Percentiles rank a stretch among this genome's conserved stretches.
Evolutionary conservation across 1,284 basidiomycete species (phyloP).

Genomic region (Rhodotorula sp.): DNA sequence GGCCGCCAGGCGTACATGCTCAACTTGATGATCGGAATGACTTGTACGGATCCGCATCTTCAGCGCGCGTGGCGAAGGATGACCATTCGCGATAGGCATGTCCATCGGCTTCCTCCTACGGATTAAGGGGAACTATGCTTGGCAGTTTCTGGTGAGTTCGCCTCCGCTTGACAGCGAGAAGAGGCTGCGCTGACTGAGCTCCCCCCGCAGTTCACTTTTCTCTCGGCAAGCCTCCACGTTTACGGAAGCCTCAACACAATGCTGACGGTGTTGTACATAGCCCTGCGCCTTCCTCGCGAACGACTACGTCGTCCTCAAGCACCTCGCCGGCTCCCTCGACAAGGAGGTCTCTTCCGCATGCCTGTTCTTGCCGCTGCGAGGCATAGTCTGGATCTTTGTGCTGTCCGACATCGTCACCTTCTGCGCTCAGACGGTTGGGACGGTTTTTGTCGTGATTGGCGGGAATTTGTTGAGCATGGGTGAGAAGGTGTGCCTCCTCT

Average conservation of each 20-base stretch:
- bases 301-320: constrained; percentile 32
- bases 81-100: constrained; percentile 3
- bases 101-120: constrained; percentile 16
- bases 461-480: too few species aligned
- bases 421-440: constrained; percentile 37
- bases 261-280: constrained; percentile 17
- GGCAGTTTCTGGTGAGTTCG: background rate
- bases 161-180: too few species aligned
- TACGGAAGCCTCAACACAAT: constrained; percentile 32
- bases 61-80: too few species aligned
- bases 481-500: too few species aligned
- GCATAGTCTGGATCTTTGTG: constrained; percentile 41
- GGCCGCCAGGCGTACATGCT: constrained; percentile 35
- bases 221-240: background rate
- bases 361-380: constrained; percentile 28
- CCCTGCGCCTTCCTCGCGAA: constrained; percentile 41
- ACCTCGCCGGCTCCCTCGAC: constrained; percentile 13
- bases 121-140: background rate
- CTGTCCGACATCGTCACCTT: constrained; percentile 47
- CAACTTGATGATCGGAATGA: constrained; percentile 29
- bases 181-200: too few species aligned
- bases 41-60: constrained; percentile 8
- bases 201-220: background rate
- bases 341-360: background rate
- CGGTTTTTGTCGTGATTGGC: background rate